Evolutionary conservation across 768 basidiomycete species (phyloP).

Genomic region (Aureoboletus auriporus): DNA sequence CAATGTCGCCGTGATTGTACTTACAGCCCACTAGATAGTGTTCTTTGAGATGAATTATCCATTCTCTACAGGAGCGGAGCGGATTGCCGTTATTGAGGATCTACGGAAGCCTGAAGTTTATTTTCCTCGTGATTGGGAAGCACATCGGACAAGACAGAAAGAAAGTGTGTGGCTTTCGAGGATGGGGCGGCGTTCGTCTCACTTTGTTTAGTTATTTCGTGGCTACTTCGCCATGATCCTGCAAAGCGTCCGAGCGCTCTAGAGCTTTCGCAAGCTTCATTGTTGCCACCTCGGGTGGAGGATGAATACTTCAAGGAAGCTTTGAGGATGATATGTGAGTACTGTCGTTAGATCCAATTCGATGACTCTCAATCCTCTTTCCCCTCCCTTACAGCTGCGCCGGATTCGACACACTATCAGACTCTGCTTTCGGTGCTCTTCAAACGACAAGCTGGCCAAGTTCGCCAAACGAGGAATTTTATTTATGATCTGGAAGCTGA

Average conservation of each 20-base stretch:
- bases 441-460: constrained; percentile 61
- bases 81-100: constrained; percentile 78
- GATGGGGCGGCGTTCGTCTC: not conserved
- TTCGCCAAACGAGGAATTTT: constrained; percentile 58
- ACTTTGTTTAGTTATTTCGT: constrained; percentile 60
- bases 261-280: constrained; percentile 75
- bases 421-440: constrained; percentile 77
- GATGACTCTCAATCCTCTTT: not conserved
- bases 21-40: constrained; percentile 57
- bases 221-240: constrained; percentile 80
- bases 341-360: not conserved
- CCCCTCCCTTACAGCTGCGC: constrained; percentile 49
- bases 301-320: constrained; percentile 86
- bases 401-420: constrained; percentile 77
- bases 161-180: constrained; percentile 51
- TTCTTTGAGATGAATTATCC: constrained; percentile 96
- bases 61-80: constrained; percentile 79
- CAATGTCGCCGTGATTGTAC: not conserved
- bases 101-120: constrained; percentile 67
- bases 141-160: constrained; percentile 54
- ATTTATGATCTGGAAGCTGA: constrained; percentile 73
- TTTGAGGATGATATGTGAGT: constrained; percentile 67
- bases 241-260: constrained; percentile 72
- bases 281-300: constrained; percentile 74
- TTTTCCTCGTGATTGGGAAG: constrained; percentile 77